These are phyloP conservation scores for Saccharomyces mikatae DNA, from an alignment of 805 yeast genomes.

Conservation along the genomic window DNA sequence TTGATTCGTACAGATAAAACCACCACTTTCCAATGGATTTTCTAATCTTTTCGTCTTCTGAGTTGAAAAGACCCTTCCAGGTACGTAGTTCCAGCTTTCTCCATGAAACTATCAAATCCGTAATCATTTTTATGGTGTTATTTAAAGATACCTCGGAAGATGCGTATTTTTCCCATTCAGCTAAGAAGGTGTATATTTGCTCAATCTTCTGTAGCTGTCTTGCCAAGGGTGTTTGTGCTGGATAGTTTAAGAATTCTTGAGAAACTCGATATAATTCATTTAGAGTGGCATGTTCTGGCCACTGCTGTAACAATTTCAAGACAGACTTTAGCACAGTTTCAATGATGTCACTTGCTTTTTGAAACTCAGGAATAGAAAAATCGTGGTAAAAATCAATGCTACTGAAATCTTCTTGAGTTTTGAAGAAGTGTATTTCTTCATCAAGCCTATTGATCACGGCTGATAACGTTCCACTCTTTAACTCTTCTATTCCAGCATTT, in stretches of 20 bases:
- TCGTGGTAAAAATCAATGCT: conserved; percentile 58
- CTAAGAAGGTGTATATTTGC: conserved; percentile 70
- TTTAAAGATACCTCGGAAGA: conserved; percentile 63
- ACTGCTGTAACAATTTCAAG: conserved; percentile 44
- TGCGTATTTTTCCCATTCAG: conserved; percentile 94
- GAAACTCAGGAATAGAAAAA: conserved; percentile 50
- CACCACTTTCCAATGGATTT: conserved; percentile 72
- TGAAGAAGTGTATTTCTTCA: conserved; percentile 28
- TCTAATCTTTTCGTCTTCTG: conserved; percentile 47
- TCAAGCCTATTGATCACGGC: conserved; percentile 32
- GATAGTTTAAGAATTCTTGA: conserved; percentile 54
- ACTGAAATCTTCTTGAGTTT: conserved; percentile 10
- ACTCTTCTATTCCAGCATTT: conserved; percentile 14
- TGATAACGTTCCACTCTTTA: conserved; percentile 29
- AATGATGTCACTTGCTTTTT: conserved; percentile 45
- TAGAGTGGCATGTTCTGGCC: conserved; percentile 95
- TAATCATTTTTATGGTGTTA: conserved; percentile 46
- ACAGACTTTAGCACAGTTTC: conserved; percentile 40
- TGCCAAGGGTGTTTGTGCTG: conserved; percentile 67
- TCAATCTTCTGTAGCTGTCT: conserved; percentile 74
- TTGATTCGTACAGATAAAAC: conserved; percentile 80
- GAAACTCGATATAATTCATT: conserved; percentile 57
- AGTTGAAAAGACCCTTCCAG: conserved; percentile 69
- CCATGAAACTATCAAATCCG: conserved; percentile 78
- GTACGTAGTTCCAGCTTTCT: conserved; percentile 77